Conservation (phyloP, 352 stramenopile genomes). For the Blastocystis sp. region DNA sequence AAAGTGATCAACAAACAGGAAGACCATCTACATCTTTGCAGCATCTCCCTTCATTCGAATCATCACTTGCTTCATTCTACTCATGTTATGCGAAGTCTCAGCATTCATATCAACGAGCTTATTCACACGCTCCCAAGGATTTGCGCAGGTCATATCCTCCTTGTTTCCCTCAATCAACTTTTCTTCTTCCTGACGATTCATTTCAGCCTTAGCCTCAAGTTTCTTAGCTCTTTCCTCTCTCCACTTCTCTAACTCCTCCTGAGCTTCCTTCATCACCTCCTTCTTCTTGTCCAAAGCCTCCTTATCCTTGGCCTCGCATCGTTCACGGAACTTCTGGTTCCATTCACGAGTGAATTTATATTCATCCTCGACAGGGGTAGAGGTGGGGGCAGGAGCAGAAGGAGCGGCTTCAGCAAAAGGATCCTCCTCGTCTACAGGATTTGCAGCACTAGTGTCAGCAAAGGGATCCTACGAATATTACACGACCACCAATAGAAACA, state of each 20-base stretch:
- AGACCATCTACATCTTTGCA: slow-evolving; percentile 44
- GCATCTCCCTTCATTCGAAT: slow-evolving; percentile 65
- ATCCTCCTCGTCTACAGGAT: slow-evolving; percentile 1
- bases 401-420: slow-evolving; percentile 35
- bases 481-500: background rate
- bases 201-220: slow-evolving; percentile 27
- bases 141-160: slow-evolving; percentile 56
- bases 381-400: background rate
- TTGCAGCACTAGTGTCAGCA: background rate
- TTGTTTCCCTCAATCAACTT: slow-evolving; percentile 61
- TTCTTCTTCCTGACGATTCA: slow-evolving; percentile 62
- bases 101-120: slow-evolving; percentile 64
- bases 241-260: slow-evolving; percentile 62
- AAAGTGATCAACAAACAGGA: slow-evolving; percentile 18
- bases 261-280: slow-evolving; percentile 47
- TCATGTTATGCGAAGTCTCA: slow-evolving; percentile 40
- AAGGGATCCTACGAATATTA: slow-evolving; percentile 51
- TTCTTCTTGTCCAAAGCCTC: slow-evolving; percentile 59
- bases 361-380: slow-evolving; percentile 31
- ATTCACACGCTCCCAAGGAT: slow-evolving; percentile 64
- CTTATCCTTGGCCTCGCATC: slow-evolving; percentile 58
- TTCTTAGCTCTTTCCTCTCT: slow-evolving; percentile 63
- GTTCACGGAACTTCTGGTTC: slow-evolving; percentile 60
- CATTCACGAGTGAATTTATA: slow-evolving; percentile 62
- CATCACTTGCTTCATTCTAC: slow-evolving; percentile 64